Percentiles rank a stretch among this genome's conserved stretches.
Conservation (phyloP, 345 rosid species). For the Acer yangbiense region DNA sequence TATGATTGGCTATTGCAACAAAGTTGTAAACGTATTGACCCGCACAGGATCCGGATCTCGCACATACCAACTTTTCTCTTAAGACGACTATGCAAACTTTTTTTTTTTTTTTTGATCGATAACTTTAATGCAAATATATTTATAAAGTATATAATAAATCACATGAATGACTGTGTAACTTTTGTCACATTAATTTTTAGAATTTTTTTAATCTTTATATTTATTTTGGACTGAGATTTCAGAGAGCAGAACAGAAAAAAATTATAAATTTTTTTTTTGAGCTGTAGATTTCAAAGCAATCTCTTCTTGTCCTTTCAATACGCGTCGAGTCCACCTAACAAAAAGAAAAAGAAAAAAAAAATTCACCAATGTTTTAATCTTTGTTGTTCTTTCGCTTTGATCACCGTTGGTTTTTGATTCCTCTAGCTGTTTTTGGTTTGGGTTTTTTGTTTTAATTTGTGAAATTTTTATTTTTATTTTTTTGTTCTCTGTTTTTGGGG, state of each 20-base stretch:
- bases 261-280: neutral
- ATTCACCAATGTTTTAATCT: neutral
- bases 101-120: no score
- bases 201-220: neutral
- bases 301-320: neutral
- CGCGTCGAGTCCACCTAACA: neutral
- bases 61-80: neutral
- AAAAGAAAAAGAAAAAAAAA: neutral
- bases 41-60: neutral
- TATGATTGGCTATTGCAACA: neutral
- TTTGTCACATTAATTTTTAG: neutral
- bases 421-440: neutral
- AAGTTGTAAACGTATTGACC: neutral
- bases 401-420: neutral
- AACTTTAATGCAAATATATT: neutral
- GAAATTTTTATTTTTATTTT: no score
- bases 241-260: neutral
- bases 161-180: constrained; percentile 20
- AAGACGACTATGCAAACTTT: neutral
- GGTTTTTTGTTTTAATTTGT: neutral
- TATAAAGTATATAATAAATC: constrained; percentile 5
- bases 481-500: neutral
- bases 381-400: neutral
- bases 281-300: constrained; percentile 7
- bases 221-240: constrained; percentile 38